These are phyloP conservation scores for Eucalyptus globulus DNA, from an alignment of 345 rosid genomes.

Conservation along the genomic window DNA sequence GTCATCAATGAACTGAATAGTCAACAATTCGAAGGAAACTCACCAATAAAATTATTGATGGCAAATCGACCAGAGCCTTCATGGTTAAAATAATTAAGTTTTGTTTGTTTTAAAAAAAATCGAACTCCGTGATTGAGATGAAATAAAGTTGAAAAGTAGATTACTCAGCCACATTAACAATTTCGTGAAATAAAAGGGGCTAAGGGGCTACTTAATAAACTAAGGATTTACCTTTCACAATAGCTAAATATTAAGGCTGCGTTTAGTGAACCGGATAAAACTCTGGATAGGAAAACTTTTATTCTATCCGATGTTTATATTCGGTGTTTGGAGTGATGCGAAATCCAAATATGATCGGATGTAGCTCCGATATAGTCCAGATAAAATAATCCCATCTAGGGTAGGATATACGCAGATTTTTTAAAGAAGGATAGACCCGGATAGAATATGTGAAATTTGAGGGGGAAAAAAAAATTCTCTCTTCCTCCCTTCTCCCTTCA, in stretches of 20 bases:
- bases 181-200: background rate
- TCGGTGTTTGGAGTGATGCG: accelerated
- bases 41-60: background rate
- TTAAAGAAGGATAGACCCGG: too few relatives aligned
- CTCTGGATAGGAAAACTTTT: accelerated
- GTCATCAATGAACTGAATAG: background rate
- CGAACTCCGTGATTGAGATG: background rate
- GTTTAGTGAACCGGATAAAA: accelerated
- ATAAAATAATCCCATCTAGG: too few relatives aligned
- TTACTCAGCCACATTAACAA: background rate
- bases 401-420: too few relatives aligned
- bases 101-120: background rate
- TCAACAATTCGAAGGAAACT: background rate
- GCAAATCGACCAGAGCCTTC: background rate
- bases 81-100: background rate
- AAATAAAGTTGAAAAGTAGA: background rate
- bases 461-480: too few relatives aligned
- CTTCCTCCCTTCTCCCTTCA: too few relatives aligned
- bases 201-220: background rate
- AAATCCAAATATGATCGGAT: too few relatives aligned
- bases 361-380: too few relatives aligned
- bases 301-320: background rate
- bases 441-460: too few relatives aligned
- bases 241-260: accelerated
- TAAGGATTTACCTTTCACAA: background rate